Base-by-base conservation (phyloP, 306 rosid genomes). In the Castanopsis chinensis region DNA sequence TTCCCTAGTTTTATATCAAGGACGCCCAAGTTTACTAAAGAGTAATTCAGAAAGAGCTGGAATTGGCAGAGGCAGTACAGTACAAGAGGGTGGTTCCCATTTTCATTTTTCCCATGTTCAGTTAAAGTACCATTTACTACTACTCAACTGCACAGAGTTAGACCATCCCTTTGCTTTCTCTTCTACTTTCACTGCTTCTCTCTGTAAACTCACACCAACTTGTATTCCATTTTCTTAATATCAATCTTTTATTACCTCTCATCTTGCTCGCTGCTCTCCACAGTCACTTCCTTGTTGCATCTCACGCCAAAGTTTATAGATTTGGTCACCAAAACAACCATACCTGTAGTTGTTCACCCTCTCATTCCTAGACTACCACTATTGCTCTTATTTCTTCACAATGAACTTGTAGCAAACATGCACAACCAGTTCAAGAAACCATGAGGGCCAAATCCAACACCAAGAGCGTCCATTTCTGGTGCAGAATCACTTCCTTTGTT, bases 271-370 rank as follows among this genome's bases (percentile, higher is more conserved):
- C 80, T 59, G 54, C 70, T 49, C 71, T 41, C 67, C 6, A 37
- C 41, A 73, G 19, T 5, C 68, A 5, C 76, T 21, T 17, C 25
- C 61, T 35, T 20, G 53, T 49, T 12, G 9, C 37, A 6, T 51
- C 63, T 37, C 55, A 72, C 63, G 20, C 71, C 25, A 57, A 33
- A 69, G 8, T 49, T 65, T 32, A 23, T 32, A 79, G 86, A 83
- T 90, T 92, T 87, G 95, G 87, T 90, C 59, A 85, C 88, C 97
- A 57, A 72, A 89, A 82, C 97, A 85, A 86, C 78, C 64, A 69
- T 33, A 8, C 35, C 52, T 72, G 77, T 79, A 87, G 90, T 91
- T 81, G 89, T 82, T 83, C 79, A 89, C 91, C 93, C 61, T 85
- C 92, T 88, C 89, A 79, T 71, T 82, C 84, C 51, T 23, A 41